Base-by-base conservation (phyloP, 352 stramenopile species). In the Phytophthora pisi region DNA sequence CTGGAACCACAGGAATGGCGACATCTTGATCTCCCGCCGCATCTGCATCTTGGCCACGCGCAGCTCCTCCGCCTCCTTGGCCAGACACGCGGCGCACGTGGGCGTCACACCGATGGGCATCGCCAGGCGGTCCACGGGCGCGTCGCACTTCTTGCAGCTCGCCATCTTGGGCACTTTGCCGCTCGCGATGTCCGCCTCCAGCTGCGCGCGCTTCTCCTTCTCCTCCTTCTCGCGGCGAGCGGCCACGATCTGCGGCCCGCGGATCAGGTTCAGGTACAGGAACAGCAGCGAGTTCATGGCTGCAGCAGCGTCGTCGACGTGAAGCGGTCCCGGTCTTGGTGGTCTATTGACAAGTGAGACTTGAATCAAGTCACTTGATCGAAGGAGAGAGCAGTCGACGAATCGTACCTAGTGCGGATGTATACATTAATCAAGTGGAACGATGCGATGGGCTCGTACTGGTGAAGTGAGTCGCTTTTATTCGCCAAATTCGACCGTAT, bases 71-170 rank as follows among this genome's bases (percentile, higher is more conserved):
- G 50, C 51, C 42, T 76, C 75, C 61, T 76, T 75, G 34, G 50
- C 60, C 28, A 76, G 51, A 70, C 83, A 91, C 23, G 77, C 67
- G 16, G 52, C 61, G 70, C 84, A 91, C 43, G 75, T 81, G 54
- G 72, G 80, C 30, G 57, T 68, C 59, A 64, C 62, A 36, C 73
- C 54, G 10, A 76, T 60, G 38, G 66, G 64, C 16, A 82, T 47
- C 30, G 57, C 50, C 46, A 77, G 72, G 58, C 75, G 72, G 62
- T 87, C 70, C 57, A 89, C 78, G 9, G 56, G 56, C 2, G 50
- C 64, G 57, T 93, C 86, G 70, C 86, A 93, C 67, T 91, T 93
- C 72, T 93, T 93, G 74, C 85, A 93, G 18, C 74, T 87, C 51
- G 75, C 81, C 55, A 77, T 74, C 30, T 69, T 67, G 38, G 68